Evolutionary conservation across 192 early-diverging fungal species (phyloP), one percentile per base, ranked within the genome.

Genomic region (Entomortierella chlamydospora): DNA sequence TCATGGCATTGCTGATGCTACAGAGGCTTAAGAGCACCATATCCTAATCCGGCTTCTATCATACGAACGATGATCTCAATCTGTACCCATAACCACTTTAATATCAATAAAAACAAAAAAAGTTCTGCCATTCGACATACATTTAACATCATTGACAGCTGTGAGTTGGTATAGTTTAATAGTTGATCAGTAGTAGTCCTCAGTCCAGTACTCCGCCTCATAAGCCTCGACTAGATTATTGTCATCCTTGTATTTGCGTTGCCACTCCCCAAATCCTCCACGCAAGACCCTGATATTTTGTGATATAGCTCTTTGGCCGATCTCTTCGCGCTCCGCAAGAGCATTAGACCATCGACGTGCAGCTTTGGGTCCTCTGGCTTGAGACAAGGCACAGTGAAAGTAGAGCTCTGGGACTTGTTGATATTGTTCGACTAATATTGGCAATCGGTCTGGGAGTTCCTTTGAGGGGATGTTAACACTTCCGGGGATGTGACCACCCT

Each of bases 301-400:
- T 9, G 61, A 50, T 29, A 81, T 33, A 4, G 81, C 64, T 20
- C 61, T 37, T 15, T 54, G 52, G 23, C 49, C 30, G 12, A 50
- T 57, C 1, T 72, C 66, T 20, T 56, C 71, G 13, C 64, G 50
- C 0, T 51, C 67, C 12, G 70, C 30, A 33, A 87, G 61, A 4
- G 83, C 72, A 31, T 91, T 88, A 0, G 58, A 73, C 78, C 91
- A 93, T 17, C 88, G 87, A 22, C 84, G 74, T 3, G 93, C 93
- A 18, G 87, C 87, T 64, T 91, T 93, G 64, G 93, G 93, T 4
- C 93, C 93, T 52, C 93, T 87, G 6, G 90, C 87, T 84, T 97
- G 95, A 22, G 94, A 96, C 23, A 95, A 72, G 2, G 93, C 91
- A 66, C 96, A 98, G 71, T 97, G 95, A 64, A 98, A 97, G 66